Conservation (phyloP, 2,329 filamentous ascomycete species). For the Epichloe hybrida region DNA sequence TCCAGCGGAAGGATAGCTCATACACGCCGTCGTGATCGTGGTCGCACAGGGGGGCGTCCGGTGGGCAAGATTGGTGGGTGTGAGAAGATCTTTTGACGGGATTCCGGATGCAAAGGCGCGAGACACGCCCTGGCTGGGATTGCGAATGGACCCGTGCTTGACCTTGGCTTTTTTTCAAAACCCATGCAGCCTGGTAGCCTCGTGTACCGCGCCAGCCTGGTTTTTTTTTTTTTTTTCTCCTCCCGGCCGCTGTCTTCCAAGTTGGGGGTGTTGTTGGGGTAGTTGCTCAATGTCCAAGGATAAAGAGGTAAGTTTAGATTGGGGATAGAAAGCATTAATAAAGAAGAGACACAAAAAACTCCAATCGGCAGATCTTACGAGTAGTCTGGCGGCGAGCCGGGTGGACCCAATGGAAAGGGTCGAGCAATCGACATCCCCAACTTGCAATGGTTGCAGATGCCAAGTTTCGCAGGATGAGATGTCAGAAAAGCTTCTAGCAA, state of each 20-base stretch:
- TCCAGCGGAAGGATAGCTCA: conserved; percentile 1
- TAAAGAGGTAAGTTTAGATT: not conserved
- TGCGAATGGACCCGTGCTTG: conserved; percentile 3
- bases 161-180: not conserved
- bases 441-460: not conserved
- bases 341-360: not conserved
- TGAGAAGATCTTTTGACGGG: conserved; percentile 3
- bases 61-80: conserved; percentile 1
- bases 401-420: conserved; percentile 1
- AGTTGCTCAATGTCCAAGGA: not conserved
- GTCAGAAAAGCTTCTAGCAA: not conserved
- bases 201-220: conserved; percentile 3
- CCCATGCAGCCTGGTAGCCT: conserved; percentile 3
- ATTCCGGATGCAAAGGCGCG: conserved; percentile 7
- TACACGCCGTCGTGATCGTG: not conserved
- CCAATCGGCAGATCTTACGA: not conserved
- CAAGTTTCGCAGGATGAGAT: not conserved
- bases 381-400: conserved; percentile 1
- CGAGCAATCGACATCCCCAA: conserved; percentile 3
- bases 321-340: not conserved
- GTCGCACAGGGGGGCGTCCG: conserved; percentile 6
- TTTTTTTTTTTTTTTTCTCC: not conserved
- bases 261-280: not conserved
- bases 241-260: not conserved
- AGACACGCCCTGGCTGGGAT: conserved; percentile 7